Base-by-base conservation (phyloP, 495 filamentous ascomycete species). In the Penicillium turbatum region DNA sequence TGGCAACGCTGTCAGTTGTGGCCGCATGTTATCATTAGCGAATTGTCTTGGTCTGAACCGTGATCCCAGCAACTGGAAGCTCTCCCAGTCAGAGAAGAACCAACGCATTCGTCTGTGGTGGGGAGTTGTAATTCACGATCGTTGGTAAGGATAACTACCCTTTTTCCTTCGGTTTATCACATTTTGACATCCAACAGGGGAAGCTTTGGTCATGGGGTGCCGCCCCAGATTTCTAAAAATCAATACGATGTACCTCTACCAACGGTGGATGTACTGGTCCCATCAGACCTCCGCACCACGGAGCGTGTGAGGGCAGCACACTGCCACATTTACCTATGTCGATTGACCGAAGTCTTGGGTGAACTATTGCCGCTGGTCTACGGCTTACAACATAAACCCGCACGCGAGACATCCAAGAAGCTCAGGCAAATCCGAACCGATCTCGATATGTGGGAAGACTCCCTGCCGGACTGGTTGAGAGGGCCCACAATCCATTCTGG, bases 201-300 rank as follows among this genome's bases (percentile, higher is more conserved):
- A 60, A 81, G 78, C 55, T 75, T 76, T 49, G 74, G 74, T 24
- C 76, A 81, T 47, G 78, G 78, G 9, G 75, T 78, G 16, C 78
- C 78, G 16, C 70, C 78, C 41, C 72, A 78, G 36, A 73, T 81
- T 39, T 56, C 69, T 7, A 77, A 71, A 43, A 71, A 66, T 16
- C 75, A 80, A 57, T 81, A 82, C 51, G 78, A 82, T 54, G 79
- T 82, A 16, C 78, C 78, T 29, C 54, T 77, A 40, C 79, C 79
- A 2, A 75, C 66, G 0, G 50, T 77, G 30, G 72, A 77, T 30
- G 61, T 68, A 5, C 47, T 77, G 3, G 64, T 74, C 10, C 65
- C 72, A 4, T 55, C 54, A 30, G 44, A 64, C 13, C 48, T 62
- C 44, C 72, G 72, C 39, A 70, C 65, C 44, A 64, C 69, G n/a